Evolutionary conservation across 1,139 yeast genomes (phyloP).

Genomic region (Diutina ranongensis): DNA sequence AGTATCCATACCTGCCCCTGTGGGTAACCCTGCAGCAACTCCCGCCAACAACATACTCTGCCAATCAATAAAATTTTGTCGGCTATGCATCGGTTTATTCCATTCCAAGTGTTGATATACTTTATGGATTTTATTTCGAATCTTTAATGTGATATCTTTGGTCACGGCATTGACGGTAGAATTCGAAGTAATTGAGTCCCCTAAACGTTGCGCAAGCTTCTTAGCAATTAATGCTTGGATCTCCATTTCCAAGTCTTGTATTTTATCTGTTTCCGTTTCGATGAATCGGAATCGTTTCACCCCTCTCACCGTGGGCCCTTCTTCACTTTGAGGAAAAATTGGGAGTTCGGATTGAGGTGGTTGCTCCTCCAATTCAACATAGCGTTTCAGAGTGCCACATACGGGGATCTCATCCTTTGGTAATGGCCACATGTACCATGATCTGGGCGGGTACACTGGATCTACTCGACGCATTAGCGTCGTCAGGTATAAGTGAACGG

Average conservation of each 20-base stretch:
- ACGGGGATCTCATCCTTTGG: neutral
- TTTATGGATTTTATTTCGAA: neutral
- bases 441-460: neutral
- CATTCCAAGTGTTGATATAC: neutral
- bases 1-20: neutral
- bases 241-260: neutral
- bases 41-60: neutral
- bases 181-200: neutral
- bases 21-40: neutral
- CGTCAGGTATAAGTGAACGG: slow-evolving; percentile 1
- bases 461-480: neutral
- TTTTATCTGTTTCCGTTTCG: neutral
- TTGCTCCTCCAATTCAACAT: neutral
- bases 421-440: neutral
- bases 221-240: neutral
- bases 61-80: neutral
- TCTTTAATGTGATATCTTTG: neutral
- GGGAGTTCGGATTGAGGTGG: neutral
- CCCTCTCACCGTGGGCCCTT: too few species aligned
- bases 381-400: neutral
- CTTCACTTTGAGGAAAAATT: neutral
- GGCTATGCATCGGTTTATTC: neutral
- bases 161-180: neutral
- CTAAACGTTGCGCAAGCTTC: neutral
- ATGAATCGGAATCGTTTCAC: neutral